Base-by-base conservation (phyloP, 495 filamentous ascomycete species). In the Cercophora sp. region DNA sequence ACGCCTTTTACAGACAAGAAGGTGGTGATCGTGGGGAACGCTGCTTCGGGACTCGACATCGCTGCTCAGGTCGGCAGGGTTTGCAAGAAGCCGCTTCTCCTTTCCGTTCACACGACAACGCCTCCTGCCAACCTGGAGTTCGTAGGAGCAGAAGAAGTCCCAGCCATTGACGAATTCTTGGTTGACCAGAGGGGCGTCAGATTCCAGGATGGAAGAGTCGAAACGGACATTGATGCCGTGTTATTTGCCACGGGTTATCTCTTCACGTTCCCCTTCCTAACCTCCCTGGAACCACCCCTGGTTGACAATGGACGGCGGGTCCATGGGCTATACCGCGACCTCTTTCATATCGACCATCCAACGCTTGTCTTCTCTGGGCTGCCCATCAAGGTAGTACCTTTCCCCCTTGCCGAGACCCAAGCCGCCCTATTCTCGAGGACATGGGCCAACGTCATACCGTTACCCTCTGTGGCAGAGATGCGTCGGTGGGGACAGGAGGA, bases 31-130 rank as follows among this genome's bases (percentile, higher is more conserved):
- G 84, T 96, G 0, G 91, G 91, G 16, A 88, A 83, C 49, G 81
- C 82, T 1, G 82, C 88, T 1, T 94, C 89, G 0, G 91, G 88
- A 8, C 64, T 88, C 13, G 91, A 96, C 60, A 87, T 96, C 49
- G 84, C 84, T 4, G 68, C 79, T 8, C 91, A 96, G 54, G 89
- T 96, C 57, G 79, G 72, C 20, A 45, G 36, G 9, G 70, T 77
- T 3, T 73, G 67, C 49, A 45, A 58, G 18, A 55, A 66, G 23
- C 73, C 72, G 10, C 55, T 79, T 15, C 56, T 80, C 10, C 47
- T 77, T 0, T 73, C 72, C 0, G 73, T 72, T 16, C 70, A 51
- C n/a, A 66, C 65, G 3, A 29, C 61, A 2, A 70, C 70, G 3
- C 53, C 68, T 0, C 47, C 56, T 6, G 64, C 63, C 0, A 60